Evolutionary conservation across 768 basidiomycete genomes (phyloP).

Genomic region (Chalciporus chontae): DNA sequence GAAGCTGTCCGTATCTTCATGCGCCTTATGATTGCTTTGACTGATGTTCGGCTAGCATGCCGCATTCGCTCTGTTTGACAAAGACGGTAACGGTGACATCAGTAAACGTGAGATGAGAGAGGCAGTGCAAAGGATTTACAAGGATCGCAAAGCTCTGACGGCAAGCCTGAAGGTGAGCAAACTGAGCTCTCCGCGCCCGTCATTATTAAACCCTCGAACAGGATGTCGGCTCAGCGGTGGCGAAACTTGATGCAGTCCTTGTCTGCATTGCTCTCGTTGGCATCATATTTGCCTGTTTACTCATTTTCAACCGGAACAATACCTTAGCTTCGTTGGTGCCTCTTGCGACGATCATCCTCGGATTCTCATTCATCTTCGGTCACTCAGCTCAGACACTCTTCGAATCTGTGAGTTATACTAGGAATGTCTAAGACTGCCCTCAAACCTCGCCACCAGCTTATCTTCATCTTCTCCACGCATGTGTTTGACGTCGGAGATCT

Average conservation of each 20-base stretch:
- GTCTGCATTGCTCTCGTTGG: constrained; percentile 52
- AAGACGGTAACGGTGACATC: constrained; percentile 82
- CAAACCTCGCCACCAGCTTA: constrained; percentile 44
- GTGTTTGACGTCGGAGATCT: constrained; percentile 84
- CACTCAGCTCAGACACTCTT: constrained; percentile 77
- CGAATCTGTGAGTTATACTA: constrained; percentile 53
- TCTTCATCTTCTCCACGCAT: constrained; percentile 84
- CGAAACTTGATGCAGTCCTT: constrained; percentile 76
- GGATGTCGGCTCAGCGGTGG: constrained; percentile 71
- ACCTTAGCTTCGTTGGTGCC: constrained; percentile 74
- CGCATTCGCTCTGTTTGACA: constrained; percentile 71
- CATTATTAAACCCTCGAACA: constrained; percentile 24
- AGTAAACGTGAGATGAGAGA: constrained; percentile 77
- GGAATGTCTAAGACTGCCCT: not conserved
- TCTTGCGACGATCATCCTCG: constrained; percentile 74
- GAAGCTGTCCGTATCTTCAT: constrained; percentile 51
- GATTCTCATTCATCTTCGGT: constrained; percentile 84
- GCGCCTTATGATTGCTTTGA: not conserved
- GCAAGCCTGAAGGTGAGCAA: constrained; percentile 61
- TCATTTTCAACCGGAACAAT: constrained; percentile 68
- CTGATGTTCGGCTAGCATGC: constrained; percentile 44
- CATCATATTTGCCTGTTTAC: constrained; percentile 65
- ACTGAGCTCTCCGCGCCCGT: not conserved
- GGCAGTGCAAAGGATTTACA: constrained; percentile 76
- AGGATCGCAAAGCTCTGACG: constrained; percentile 68